Evolutionary conservation across 2,329 filamentous ascomycete species (phyloP).

Genomic region (Knufia petricola): DNA sequence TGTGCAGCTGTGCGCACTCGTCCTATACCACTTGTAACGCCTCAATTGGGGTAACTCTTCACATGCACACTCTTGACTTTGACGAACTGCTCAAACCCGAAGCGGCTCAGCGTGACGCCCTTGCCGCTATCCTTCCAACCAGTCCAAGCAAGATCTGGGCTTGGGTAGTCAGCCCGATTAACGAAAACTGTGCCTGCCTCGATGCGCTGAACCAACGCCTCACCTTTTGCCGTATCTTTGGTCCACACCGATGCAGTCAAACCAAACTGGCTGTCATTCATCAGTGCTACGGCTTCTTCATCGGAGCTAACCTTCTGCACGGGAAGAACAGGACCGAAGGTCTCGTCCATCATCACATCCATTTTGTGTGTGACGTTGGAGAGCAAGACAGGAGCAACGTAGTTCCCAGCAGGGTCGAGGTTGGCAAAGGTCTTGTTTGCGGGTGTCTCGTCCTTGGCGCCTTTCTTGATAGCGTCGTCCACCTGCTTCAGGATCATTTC

Average conservation of each 20-base stretch:
- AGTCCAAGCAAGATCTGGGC: constrained; percentile 88
- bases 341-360: constrained; percentile 87
- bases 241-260: constrained; percentile 97
- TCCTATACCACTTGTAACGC: too few relatives aligned
- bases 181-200: constrained; percentile 95
- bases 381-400: constrained; percentile 74
- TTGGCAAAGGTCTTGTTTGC: constrained; percentile 66
- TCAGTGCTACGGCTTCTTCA: constrained; percentile 67
- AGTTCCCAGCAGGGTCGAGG: constrained; percentile 72
- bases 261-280: constrained; percentile 94
- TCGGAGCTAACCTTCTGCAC: constrained; percentile 78
- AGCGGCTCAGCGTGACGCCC: constrained; percentile 78
- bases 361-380: constrained; percentile 71
- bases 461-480: constrained; percentile 70
- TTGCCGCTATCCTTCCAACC: constrained; percentile 97
- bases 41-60: constrained; percentile 59
- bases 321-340: constrained; percentile 85
- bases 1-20: too few relatives aligned
- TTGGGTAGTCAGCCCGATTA: constrained; percentile 86
- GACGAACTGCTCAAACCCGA: constrained; percentile 91
- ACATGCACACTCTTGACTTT: constrained; percentile 94
- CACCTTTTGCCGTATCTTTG: constrained; percentile 66
- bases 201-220: constrained; percentile 66
- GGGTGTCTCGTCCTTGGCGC: constrained; percentile 76
- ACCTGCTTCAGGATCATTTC: constrained; percentile 69